Evolutionary conservation across 2,329 filamentous ascomycete species (phyloP).

Genomic region (Rutstroemia sp.): DNA sequence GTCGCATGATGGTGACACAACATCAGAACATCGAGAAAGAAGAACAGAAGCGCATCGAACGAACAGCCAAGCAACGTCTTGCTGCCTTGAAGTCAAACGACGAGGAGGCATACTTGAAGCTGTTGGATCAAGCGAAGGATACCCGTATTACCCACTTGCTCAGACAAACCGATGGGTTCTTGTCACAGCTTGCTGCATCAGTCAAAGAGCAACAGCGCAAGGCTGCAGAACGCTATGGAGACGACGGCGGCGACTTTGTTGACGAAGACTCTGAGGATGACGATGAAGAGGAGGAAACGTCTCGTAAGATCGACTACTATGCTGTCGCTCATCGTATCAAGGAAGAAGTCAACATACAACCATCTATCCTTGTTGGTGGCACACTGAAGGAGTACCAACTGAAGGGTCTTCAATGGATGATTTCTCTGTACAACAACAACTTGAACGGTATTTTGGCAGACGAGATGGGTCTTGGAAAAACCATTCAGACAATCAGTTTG

Average conservation of each 20-base stretch:
- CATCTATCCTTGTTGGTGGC: constrained; percentile 81
- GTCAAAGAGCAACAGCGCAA: constrained; percentile 90
- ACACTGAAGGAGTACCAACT: constrained; percentile 94
- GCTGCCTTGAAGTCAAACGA: constrained; percentile 98
- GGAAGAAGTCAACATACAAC: constrained; percentile 81
- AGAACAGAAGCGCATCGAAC: constrained; percentile 96
- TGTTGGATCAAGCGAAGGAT: constrained; percentile 97
- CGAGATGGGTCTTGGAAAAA: constrained; percentile 99
- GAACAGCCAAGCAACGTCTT: constrained; percentile 98
- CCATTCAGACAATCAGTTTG: constrained; percentile 96
- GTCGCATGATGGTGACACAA: constrained; percentile 79
- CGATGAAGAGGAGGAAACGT: constrained; percentile 60
- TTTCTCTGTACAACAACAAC: constrained; percentile 99
- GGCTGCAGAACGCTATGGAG: constrained; percentile 70
- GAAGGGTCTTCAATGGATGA: constrained; percentile 99
- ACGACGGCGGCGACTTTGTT: constrained; percentile 41
- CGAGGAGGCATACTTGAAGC: constrained; percentile 95
- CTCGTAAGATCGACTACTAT: constrained; percentile 94
- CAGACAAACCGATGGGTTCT: constrained; percentile 94
- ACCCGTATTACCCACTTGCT: constrained; percentile 97
- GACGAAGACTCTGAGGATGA: constrained; percentile 58
- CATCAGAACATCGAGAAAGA: constrained; percentile 98
- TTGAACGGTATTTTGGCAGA: constrained; percentile 97
- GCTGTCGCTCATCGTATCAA: constrained; percentile 94
- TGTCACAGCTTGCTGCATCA: constrained; percentile 89